Evolutionary conservation across 2,329 filamentous ascomycete species (phyloP), one percentile per base, ranked within the genome.

Genomic region (Scytalidium sp.): DNA sequence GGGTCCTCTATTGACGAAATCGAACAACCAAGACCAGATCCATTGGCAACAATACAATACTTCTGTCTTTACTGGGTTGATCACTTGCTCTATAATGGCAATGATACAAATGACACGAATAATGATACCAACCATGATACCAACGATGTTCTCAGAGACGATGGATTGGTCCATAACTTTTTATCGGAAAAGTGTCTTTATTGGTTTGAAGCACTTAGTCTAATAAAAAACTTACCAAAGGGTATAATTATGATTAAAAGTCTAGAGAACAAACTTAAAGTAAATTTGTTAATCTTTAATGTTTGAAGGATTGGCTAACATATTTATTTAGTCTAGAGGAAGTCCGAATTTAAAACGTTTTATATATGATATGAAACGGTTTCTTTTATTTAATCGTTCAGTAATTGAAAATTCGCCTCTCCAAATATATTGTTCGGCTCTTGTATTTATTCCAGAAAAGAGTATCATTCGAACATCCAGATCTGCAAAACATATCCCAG

Each of bases 101-200:
- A 8, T 8, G 25, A 13, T 13, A 13, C 7, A 29, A 29, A 29
- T 7, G 7, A 7, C 8, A 29, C n/a, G n/a, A n/a, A n/a, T n/a
- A n/a, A 7, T 29, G 25, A 13, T 29, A 13, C 8, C 7, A 13
- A 8, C 7, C 8, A 13, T 13, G 25, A 29, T 8, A 29, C 7
- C 8, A 8, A 7, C 8, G 13, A 29, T 29, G 25, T 8, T 13
- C 13, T 29, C 13, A 29, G 13, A 29, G 59, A 67, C 53, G 50
- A 52, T 19, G 57, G 62, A 42, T 19, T 56, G 22, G 60, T 66
- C 5, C 53, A 71, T 45, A 1, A 45, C 1, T 75, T 75, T 52
- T 56, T 75, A 3, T 50, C 59, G 11, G 9, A 52, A 13, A 66
- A 73, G 54, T 60, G 74, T 45, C 68, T 75, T 3, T 59, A 75